Evolutionary conservation across 2,329 filamentous ascomycete species (phyloP), one percentile per base, ranked within the genome.

Genomic region (Ophiocordyceps polyrhachis-furcata): DNA sequence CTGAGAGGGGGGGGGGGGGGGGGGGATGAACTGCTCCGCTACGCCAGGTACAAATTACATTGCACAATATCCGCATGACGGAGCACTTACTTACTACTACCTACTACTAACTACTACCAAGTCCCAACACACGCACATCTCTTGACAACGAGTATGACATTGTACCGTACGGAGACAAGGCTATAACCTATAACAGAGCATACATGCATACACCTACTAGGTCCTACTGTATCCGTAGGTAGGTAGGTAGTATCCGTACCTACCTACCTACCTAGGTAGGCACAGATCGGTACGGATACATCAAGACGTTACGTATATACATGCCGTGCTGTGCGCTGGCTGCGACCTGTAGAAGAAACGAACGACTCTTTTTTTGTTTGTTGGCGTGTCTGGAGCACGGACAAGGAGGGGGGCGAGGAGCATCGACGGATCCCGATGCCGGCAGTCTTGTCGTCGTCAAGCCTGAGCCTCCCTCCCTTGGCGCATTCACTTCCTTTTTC

Each of bases 361-460:
- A 38, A 38, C 35, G 35, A 38, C 31, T 32, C 31, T n/a, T 15
- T 38, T 12, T 19, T 20, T 20, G n/a, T 38, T 38, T 14, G n/a
- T 43, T 37, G 42, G 42, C 42, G 19, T 43, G 42, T 43, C 42
- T 44, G 40, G 42, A 46, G 42, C 45, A 46, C 45, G 40, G 45
- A 46, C 45, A 46, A 46, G 42, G 45, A 46, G 42, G 45, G 38
- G n/a, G 38, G 37, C 31, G 28, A 42, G 25, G 41, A n/a, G 8
- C 28, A 42, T 29, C 31, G 42, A 37, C 42, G 42, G 42, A 32
- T 21, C 28, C 42, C 42, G 42, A 31, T 37, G 42, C 42, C 29
- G 42, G 42, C 28, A 28, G 41, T 43, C 42, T 41, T 43, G 45
- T 44, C 37, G 37, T 43, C 41, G 32, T 38, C 35, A 38, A 38